Conservation (phyloP, 371 early-diverging fungal genomes). For the Mucor lusitanicus region DNA sequence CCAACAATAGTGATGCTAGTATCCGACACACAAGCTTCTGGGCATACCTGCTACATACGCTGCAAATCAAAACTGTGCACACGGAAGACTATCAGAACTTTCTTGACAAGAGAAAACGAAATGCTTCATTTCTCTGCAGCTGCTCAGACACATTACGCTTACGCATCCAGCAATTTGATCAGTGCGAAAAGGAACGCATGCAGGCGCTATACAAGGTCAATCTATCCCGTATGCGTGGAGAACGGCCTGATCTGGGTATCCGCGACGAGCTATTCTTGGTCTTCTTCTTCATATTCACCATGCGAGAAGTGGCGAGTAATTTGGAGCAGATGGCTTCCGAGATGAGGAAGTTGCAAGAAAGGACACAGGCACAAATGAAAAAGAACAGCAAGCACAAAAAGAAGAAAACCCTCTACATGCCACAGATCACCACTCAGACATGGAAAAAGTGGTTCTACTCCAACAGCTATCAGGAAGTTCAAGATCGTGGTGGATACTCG, state of each 20-base stretch:
- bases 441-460: slow-evolving; percentile 55
- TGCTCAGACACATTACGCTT: slow-evolving; percentile 27
- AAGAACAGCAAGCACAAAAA: slow-evolving; percentile 21
- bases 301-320: slow-evolving; percentile 57
- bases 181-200: slow-evolving; percentile 45
- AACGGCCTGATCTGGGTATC: slow-evolving; percentile 43
- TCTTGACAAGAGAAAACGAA: neutral
- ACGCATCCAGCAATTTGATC: slow-evolving; percentile 33
- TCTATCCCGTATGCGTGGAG: slow-evolving; percentile 28
- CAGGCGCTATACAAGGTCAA: slow-evolving; percentile 36
- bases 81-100: neutral
- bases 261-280: slow-evolving; percentile 60
- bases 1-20: slow-evolving; percentile 45
- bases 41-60: slow-evolving; percentile 22
- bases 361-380: slow-evolving; percentile 15
- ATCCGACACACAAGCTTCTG: slow-evolving; percentile 30
- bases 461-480: slow-evolving; percentile 35
- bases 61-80: slow-evolving; percentile 16
- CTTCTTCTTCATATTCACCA: slow-evolving; percentile 61
- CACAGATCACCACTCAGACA: slow-evolving; percentile 51
- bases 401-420: slow-evolving; percentile 48
- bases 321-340: slow-evolving; percentile 37
- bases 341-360: slow-evolving; percentile 34
- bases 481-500: slow-evolving; percentile 40
- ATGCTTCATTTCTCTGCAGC: slow-evolving; percentile 13